Percentiles rank a stretch among this genome's conserved stretches.
Evolutionary conservation across 2,329 filamentous ascomycete species (phyloP).

Genomic region (Talaromyces sp.): DNA sequence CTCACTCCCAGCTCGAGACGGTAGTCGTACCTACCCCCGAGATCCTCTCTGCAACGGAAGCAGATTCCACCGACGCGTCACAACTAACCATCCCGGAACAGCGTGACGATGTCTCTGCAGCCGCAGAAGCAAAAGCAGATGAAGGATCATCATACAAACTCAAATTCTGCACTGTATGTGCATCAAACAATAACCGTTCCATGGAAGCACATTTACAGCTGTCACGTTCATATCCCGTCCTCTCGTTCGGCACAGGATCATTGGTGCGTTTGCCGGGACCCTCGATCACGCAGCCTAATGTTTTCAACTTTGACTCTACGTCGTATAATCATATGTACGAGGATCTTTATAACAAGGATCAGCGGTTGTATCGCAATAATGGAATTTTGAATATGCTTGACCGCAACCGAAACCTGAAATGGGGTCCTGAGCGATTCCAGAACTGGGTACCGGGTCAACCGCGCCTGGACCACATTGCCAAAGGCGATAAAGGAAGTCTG

Average conservation of each 20-base stretch:
- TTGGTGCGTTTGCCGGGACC: constrained; percentile 90
- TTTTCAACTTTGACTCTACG: constrained; percentile 96
- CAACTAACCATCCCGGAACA: constrained; percentile 15
- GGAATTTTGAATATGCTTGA: constrained; percentile 95
- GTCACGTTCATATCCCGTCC: constrained; percentile 84
- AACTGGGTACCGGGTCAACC: constrained; percentile 91
- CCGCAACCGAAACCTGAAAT: constrained; percentile 87
- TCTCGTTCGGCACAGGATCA: constrained; percentile 95
- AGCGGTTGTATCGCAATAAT: constrained; percentile 82
- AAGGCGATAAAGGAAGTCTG: constrained; percentile 68
- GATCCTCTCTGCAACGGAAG: constrained; percentile 26
- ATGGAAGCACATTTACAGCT: constrained; percentile 99
- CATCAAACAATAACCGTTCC: constrained; percentile 97
- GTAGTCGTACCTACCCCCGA: constrained; percentile 42
- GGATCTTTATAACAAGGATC: constrained; percentile 82
- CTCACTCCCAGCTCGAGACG: constrained; percentile 51
- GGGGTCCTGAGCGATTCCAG: constrained; percentile 94
- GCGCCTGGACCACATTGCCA: constrained; percentile 66
- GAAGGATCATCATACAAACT: constrained; percentile 67
- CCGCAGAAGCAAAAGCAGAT: constrained; percentile 15
- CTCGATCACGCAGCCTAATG: constrained; percentile 87
- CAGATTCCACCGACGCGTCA: constrained; percentile 17
- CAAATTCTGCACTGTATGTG: constrained; percentile 98
- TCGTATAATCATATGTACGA: constrained; percentile 94
- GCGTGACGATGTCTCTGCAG: constrained; percentile 19